Evolutionary conservation across 208 protist genomes (phyloP), one percentile per base, ranked within the genome.

Genomic region (Leishmania turanica): DNA sequence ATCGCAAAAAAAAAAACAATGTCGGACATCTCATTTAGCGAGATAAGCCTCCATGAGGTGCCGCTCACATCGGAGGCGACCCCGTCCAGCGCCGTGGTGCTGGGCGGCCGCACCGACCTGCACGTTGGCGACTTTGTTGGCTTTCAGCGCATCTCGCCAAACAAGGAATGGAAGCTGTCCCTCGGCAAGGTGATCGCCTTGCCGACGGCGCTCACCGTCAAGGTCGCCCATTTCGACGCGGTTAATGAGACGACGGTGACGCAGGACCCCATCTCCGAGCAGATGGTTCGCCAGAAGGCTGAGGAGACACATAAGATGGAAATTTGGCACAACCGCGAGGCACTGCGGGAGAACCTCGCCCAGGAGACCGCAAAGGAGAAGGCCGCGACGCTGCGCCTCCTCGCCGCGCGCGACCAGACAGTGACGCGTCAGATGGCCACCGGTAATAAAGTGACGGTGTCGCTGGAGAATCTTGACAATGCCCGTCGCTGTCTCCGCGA

Each of bases 81-180:
- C 19, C 31, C 71, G 27, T 27, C 1, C 71, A 51, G 31, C 34
- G 9, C 49, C 31, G 45, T 75, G 31, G 71, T 81, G 27, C 75
- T 83, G 51, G 78, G 77, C 47, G 77, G 83, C 78, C 54, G 58
- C 71, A 82, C 69, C 42, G 88, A 91, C 66, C 79, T 93, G n/a
- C 85, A 89, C 81, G 83, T 93, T 49, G 88, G 89, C 71, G 91
- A 96, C 86, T 93, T 91, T 75, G 87, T 96, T 51, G 91, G 88
- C 76, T 94, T 93, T 75, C 89, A 94, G 88, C 89, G 88, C 76
- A 85, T 93, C 72, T 75, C 81, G 17, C 84, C 89, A 11, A 81
- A 75, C 69, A 82, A 82, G 45, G 91, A 94, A 24, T 95, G 91
- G 91, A 86, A 73, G 45, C 87, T 91, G 73, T 82, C 80, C 17